Evolutionary conservation across 2,329 filamentous ascomycete species (phyloP).

Genomic region (Neopestalotiopsis rosae): DNA sequence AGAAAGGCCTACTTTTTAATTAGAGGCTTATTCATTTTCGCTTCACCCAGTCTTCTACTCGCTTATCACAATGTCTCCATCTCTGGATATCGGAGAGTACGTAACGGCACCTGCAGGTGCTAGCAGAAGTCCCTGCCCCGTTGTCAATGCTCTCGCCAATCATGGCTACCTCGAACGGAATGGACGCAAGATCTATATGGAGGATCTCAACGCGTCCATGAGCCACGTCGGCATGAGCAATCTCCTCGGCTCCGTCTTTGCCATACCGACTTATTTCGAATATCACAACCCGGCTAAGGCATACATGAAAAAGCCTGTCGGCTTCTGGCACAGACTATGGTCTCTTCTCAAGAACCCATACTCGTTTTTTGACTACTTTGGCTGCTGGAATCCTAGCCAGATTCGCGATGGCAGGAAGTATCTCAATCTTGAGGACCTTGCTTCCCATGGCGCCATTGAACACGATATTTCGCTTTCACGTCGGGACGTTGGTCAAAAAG

Average conservation of each 20-base stretch:
- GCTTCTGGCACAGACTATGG: neutral
- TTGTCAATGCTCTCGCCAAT: constrained; percentile 29
- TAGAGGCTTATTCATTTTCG: neutral
- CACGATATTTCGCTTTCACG: constrained; percentile 3
- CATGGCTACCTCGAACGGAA: constrained; percentile 28
- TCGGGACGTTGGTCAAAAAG: neutral
- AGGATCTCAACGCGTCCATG: neutral
- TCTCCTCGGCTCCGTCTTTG: neutral
- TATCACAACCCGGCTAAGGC: constrained; percentile 13
- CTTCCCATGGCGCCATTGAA: constrained; percentile 1
- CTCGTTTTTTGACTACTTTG: neutral
- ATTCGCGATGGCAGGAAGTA: neutral
- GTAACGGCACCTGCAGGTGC: constrained; percentile 2
- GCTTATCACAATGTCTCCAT: constrained; percentile 9
- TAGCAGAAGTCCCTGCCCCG: constrained; percentile 28
- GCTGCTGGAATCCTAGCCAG: neutral
- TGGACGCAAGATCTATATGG: constrained; percentile 19
- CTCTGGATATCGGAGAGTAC: constrained; percentile 12
- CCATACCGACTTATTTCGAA: neutral
- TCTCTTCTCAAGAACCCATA: constrained; percentile 1
- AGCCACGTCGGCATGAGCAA: neutral
- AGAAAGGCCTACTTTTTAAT: neutral
- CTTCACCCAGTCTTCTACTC: neutral
- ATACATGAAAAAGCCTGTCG: constrained; percentile 11
- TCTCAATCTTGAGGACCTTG: neutral